Base-by-base conservation (phyloP, 2,329 filamentous ascomycete genomes). In the Cercospora zeina region DNA sequence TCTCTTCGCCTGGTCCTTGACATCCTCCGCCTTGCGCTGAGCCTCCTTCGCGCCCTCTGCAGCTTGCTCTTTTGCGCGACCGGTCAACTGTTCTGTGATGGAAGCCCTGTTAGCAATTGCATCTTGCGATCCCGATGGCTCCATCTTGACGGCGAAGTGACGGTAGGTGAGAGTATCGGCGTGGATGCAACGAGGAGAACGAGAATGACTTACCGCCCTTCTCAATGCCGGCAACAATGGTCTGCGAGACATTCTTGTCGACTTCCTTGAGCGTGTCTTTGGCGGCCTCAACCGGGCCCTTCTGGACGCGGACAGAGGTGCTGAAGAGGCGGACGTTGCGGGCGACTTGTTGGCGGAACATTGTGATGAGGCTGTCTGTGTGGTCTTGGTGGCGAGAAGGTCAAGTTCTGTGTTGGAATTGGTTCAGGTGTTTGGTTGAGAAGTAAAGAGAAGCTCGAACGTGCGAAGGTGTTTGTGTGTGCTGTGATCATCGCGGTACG, bases 181-280 rank as follows among this genome's bases (percentile, higher is more conserved):
- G 34, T 14, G 33, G 34, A 42, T 4, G 31, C 14, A 19, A 11
- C 21, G 30, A 1, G 19, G 5, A 7, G 37, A 9, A 13, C 2
- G 5, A 24, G 2, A 16, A 39, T 13, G 9, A 80, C 85, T 62
- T 82, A 87, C 85, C 80, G 63, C 83, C 83, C 68, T 80, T 85
- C 75, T 88, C 82, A 64, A 87, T 86, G 50, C 85, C 85, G 75
- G 84, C 83, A 21, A 87, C 82, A 10, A 82, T 81, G 27, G 76
- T 81, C 72, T 84, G 78, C 0, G 83, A 81, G 36, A 86, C 79
- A 21, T 78, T 78, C 64, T 81, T 77, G 73, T 88, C 84, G 19
- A 83, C 83, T 59, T 77, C 79, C 76, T 87, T 85, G 51, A 83
- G 73, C 0, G 83, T 80, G 45, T 87, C 83, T 74, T 86, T 87